These are phyloP conservation scores for Sistotremastrum niveocremeum DNA, from an alignment of 768 basidiomycete genomes.

Conservation along the genomic window DNA sequence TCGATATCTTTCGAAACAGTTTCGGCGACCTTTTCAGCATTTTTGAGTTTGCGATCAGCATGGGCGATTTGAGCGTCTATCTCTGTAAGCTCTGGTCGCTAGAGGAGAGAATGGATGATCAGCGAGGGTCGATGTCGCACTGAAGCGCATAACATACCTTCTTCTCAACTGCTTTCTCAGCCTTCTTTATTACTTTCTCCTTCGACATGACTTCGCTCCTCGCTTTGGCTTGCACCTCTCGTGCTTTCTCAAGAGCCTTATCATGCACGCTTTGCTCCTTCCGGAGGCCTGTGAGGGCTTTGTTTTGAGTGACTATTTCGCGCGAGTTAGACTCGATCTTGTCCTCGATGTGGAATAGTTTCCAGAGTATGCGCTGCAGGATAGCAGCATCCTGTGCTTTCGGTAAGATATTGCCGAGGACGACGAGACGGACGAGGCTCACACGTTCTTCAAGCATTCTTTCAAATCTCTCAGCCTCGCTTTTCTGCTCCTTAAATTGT, in stretches of 20 bases:
- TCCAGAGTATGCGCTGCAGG: conserved; percentile 72
- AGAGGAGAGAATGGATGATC: neutral
- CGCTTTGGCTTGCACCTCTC: conserved; percentile 69
- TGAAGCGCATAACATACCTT: conserved; percentile 35
- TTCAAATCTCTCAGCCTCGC: conserved; percentile 83
- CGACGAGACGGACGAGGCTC: conserved; percentile 13
- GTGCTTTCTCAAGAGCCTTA: conserved; percentile 53
- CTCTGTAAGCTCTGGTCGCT: conserved; percentile 78
- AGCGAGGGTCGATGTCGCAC: neutral
- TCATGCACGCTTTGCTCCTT: conserved; percentile 61
- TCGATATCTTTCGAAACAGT: conserved; percentile 49
- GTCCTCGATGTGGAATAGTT: conserved; percentile 80
- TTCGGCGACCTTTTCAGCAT: conserved; percentile 48
- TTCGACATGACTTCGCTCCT: conserved; percentile 64
- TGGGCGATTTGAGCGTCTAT: conserved; percentile 84
- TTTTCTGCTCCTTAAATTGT: conserved; percentile 95
- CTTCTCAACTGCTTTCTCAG: conserved; percentile 76
- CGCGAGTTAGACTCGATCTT: conserved; percentile 60
- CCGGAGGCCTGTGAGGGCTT: conserved; percentile 51
- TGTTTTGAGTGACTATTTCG: conserved; percentile 61
- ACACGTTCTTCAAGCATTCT: conserved; percentile 62
- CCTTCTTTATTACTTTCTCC: conserved; percentile 81
- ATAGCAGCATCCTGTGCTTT: conserved; percentile 62
- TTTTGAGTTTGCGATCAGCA: conserved; percentile 61
- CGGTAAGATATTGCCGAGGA: neutral